Base-by-base conservation (phyloP, 192 early-diverging fungal genomes). In the Gonapodya prolifera region DNA sequence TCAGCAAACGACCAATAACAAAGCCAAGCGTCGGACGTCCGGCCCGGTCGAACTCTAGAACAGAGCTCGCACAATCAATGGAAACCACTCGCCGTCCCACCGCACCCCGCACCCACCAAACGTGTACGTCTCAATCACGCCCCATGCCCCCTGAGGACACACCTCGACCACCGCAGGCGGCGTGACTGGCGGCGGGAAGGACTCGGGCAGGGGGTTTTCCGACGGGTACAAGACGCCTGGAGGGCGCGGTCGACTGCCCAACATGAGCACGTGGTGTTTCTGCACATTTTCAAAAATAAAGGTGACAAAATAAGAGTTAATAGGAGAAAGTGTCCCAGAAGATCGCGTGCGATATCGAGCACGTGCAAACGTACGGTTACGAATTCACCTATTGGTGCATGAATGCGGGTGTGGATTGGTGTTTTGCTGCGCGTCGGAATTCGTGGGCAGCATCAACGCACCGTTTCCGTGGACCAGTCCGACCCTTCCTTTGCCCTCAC, bases 401-500 rank as follows among this genome's bases (percentile, higher is more conserved):
- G n/a, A n/a, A n/a, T n/a, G n/a, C n/a, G n/a, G n/a, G n/a, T n/a
- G n/a, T n/a, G n/a, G n/a, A n/a, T n/a, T n/a, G n/a, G n/a, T n/a
- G n/a, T n/a, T n/a, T n/a, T n/a, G n/a, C n/a, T n/a, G n/a, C n/a
- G n/a, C n/a, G n/a, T n/a, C n/a, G n/a, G n/a, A n/a, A n/a, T n/a
- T n/a, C n/a, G n/a, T n/a, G n/a, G 45, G 45, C 45, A 61, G 23
- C 45, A 61, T 16, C 16, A 73, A 18, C 71, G 2, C 71, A 32
- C 71, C 71, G 71, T 73, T 73, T 32, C 71, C 71, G 31, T 73
- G 71, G 8, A 73, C 71, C 8, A 73, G 71, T 13, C 71, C 71
- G 16, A 32, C 31, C 31, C 32, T 73, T 13, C 71, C 71, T 29
- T 32, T 73, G 8, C 71, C 71, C 32, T 73, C 71, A 2, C 71